A percentile compares a stretch with the other conserved stretches of the same genome.
Evolutionary conservation across 2,329 filamentous ascomycete species (phyloP).

Genomic region (Arthrobotrys entomopaga): DNA sequence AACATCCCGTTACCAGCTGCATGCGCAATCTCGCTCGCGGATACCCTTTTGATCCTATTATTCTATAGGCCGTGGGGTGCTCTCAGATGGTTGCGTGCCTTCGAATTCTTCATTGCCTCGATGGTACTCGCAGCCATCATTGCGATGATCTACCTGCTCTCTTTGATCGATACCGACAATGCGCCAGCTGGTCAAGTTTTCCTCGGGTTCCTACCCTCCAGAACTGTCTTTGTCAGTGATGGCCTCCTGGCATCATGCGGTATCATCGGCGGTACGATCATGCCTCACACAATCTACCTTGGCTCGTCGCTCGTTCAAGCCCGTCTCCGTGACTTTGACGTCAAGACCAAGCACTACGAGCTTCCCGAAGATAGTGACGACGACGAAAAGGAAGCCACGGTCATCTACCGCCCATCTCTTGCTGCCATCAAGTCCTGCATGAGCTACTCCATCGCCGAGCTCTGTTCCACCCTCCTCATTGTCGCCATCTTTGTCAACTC

Average conservation of each 20-base stretch:
- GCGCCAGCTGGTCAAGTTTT: constrained; percentile 66
- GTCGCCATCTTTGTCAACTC: constrained; percentile 64
- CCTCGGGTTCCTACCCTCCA: constrained; percentile 68
- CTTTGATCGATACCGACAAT: constrained; percentile 63
- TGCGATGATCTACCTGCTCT: constrained; percentile 70
- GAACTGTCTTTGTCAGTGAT: constrained; percentile 66
- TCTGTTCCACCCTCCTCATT: constrained; percentile 62
- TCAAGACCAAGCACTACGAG: constrained; percentile 58
- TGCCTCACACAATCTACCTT: constrained; percentile 71
- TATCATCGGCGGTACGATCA: constrained; percentile 68
- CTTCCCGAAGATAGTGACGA: constrained; percentile 49
- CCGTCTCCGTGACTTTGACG: constrained; percentile 66
- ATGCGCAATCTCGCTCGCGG: constrained; percentile 69
- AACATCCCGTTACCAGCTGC: constrained; percentile 68
- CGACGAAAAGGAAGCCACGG: constrained; percentile 40
- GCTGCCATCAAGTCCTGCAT: constrained; percentile 62
- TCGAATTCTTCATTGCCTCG: constrained; percentile 68
- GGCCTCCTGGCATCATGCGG: constrained; percentile 69
- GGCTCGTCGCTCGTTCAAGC: constrained; percentile 69
- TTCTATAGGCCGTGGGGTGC: constrained; percentile 68
- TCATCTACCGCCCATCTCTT: constrained; percentile 62
- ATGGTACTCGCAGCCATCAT: constrained; percentile 69
- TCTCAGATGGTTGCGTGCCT: constrained; percentile 67
- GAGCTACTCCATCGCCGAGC: constrained; percentile 62
- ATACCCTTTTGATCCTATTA: constrained; percentile 69